phyloP scores from a whole-genome alignment of 2,329 filamentous ascomycete genomes.

The Claviceps quebecensis region DNA sequence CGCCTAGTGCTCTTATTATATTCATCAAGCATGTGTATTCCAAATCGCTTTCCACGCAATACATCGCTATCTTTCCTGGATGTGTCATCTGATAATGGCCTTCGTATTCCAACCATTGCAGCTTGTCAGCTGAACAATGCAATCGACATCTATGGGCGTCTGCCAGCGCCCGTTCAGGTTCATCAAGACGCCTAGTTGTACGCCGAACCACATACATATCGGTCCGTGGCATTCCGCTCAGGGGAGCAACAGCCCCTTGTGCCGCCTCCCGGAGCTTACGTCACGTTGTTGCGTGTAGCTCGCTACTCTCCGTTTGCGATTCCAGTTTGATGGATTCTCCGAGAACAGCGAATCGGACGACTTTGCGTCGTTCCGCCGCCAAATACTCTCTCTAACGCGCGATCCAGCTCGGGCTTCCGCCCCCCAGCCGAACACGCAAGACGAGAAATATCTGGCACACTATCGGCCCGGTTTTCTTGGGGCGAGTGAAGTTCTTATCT shows the following conservation, averaged over 20 bases:
- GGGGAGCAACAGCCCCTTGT: neutral
- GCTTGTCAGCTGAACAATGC: neutral
- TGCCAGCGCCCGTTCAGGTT: neutral
- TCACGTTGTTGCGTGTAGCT: neutral
- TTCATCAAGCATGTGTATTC: neutral
- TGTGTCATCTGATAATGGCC: slow-evolving; percentile 1
- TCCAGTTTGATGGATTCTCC: neutral
- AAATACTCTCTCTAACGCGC: neutral
- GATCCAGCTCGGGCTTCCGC: neutral
- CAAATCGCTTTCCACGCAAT: slow-evolving; percentile 2
- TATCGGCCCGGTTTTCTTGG: neutral
- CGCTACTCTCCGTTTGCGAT: neutral
- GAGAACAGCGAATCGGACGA: neutral
- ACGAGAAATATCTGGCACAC: neutral
- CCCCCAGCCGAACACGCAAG: neutral
- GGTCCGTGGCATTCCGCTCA: neutral
- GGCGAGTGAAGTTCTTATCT: neutral
- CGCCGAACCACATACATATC: neutral
- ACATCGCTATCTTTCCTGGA: neutral
- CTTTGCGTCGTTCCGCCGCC: neutral
- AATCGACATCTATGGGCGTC: neutral
- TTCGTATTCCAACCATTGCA: neutral
- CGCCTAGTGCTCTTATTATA: neutral
- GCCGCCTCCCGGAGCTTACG: neutral
- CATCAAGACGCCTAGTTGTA: neutral